Percentiles rank a stretch among this genome's conserved stretches.
Conservation (phyloP, 331 rosid genomes). For the Malus hybrid region DNA sequence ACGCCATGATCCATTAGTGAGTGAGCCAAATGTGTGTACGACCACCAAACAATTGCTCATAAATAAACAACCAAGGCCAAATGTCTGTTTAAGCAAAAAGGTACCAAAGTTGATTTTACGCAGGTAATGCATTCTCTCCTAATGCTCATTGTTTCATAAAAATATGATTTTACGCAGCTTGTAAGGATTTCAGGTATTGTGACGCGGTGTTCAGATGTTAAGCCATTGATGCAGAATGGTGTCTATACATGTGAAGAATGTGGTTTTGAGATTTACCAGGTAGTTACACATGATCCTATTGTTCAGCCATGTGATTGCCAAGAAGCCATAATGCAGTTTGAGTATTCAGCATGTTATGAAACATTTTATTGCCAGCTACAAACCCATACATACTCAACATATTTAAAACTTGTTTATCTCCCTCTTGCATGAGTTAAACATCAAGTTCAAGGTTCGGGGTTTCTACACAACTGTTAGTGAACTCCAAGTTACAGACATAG, state of each 20-base stretch:
- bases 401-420: neutral
- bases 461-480: neutral
- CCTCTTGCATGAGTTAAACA: neutral
- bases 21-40: too few relatives aligned
- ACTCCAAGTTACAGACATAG: neutral
- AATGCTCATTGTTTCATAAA: too few relatives aligned
- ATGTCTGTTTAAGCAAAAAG: too few relatives aligned
- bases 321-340: neutral
- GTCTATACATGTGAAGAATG: constrained; percentile 97
- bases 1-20: too few relatives aligned
- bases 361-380: neutral
- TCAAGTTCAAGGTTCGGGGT: neutral
- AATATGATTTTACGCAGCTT: too few relatives aligned
- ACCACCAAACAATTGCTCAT: too few relatives aligned
- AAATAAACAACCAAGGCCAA: too few relatives aligned
- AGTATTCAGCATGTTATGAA: neutral
- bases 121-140: too few relatives aligned
- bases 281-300: constrained; percentile 16
- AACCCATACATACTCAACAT: neutral
- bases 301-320: neutral
- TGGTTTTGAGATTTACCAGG: constrained; percentile 99
- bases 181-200: constrained; percentile 84
- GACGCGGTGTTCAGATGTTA: too few relatives aligned
- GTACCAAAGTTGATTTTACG: too few relatives aligned
- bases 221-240: constrained; percentile 95